Conservation (phyloP, 2,329 filamentous ascomycete species). For the Verticillium zaregamsianum region DNA sequence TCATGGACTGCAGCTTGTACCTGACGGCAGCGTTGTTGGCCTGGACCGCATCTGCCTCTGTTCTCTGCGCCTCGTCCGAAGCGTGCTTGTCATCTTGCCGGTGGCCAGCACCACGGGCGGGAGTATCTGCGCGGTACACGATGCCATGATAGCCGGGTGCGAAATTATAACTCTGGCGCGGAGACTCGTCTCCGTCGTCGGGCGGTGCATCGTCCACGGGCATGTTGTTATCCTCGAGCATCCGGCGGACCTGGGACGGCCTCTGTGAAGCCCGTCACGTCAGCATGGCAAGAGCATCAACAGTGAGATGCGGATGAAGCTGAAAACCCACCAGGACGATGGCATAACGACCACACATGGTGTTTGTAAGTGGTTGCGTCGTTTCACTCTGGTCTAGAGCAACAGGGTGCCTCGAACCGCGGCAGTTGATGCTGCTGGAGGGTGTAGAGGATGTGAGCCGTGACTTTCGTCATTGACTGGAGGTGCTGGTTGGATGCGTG, state of each 20-base stretch:
- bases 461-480: neutral
- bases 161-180: constrained; percentile 84
- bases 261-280: constrained; percentile 44
- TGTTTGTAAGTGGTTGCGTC: neutral
- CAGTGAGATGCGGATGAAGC: neutral
- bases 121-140: constrained; percentile 75
- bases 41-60: constrained; percentile 1
- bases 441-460: neutral
- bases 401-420: neutral
- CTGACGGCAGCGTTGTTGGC: constrained; percentile 28
- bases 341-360: constrained; percentile 33
- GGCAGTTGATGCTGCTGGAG: neutral
- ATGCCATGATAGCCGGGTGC: constrained; percentile 82
- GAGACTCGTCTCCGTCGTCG: constrained; percentile 58
- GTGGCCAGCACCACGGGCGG: constrained; percentile 49
- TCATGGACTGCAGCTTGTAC: constrained; percentile 89
- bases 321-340: constrained; percentile 27
- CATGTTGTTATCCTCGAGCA: constrained; percentile 72
- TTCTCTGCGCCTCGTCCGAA: constrained; percentile 14
- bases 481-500: neutral
- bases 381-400: neutral
- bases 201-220: constrained; percentile 65
- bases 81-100: neutral
- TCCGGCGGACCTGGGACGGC: constrained; percentile 68
- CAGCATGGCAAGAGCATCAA: neutral